Base-by-base conservation (phyloP, 2,329 filamentous ascomycete species). In the Lachnellula suecica region DNA sequence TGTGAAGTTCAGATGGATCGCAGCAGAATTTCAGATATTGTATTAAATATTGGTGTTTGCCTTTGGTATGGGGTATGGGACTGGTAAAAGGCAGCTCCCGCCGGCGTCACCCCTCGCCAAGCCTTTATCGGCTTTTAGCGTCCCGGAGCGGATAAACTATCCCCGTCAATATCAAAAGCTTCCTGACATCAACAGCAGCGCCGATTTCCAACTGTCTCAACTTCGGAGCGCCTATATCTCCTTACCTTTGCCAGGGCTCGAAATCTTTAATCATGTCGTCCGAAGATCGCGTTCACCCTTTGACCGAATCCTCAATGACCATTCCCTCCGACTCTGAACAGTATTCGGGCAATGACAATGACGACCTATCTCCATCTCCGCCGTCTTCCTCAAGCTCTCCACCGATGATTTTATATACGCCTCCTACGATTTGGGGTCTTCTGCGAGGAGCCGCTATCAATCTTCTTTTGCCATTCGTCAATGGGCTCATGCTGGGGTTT, bases 401-500 rank as follows among this genome's bases (percentile, higher is more conserved):
- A 1, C 86, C 87, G 8, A 72, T 96, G 63, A 86, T 96, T 44
- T 81, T 97, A 43, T 99, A 97, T 79, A 84, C 85, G 59, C 91
- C 92, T 3, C 92, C 94, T 2, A 95, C 91, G 0, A 65, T 95
- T 41, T 96, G 90, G 89, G 85, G 89, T 9, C 71, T 99, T 57
- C 61, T 97, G 49, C 84, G 93, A 50, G 91, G 94, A 34, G 90
- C 91, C 15, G 91, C 92, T 5, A 99, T 99, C 73, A 99, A 99
- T 70, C 77, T 99, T n/a, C 66, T 99, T 1, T 74, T 99, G 19
- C 94, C 94, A 0, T 99, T 99, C 66, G 84, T 99, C 67, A 99
- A 99, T 73, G 94, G 94, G 43, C 82, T 99, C 78, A 99, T 99
- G 94, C 74, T 99, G 66, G 94, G 94, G 2, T 97, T 99, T 67